Percentiles rank a stretch among this genome's conserved stretches.
These are phyloP conservation scores for Harringtonia lauricola DNA, from an alignment of 2,329 filamentous ascomycete species.

Conservation along the genomic window DNA sequence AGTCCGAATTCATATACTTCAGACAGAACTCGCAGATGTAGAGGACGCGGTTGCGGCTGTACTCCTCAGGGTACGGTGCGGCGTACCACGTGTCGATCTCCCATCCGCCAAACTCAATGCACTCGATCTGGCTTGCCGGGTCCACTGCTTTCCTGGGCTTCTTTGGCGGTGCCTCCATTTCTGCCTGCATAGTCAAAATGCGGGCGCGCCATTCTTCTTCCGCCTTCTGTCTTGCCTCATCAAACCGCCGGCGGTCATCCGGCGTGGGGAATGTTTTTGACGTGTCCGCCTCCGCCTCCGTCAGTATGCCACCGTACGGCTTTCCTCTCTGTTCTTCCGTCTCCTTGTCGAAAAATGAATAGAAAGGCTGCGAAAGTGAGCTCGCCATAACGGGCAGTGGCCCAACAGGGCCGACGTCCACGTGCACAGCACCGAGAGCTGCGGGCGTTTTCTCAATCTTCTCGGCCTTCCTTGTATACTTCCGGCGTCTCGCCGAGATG, in stretches of 20 bases:
- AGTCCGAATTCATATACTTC: slow-evolving; percentile 99
- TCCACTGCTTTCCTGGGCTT: slow-evolving; percentile 68
- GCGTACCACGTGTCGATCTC: slow-evolving; percentile 99
- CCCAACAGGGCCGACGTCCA: slow-evolving; percentile 10
- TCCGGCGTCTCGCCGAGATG: slow-evolving; percentile 48
- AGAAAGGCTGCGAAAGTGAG: slow-evolving; percentile 65
- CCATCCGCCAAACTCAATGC: slow-evolving; percentile 93
- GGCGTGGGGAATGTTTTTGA: slow-evolving; percentile 73
- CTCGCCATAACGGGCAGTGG: slow-evolving; percentile 3
- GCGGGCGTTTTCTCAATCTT: slow-evolving; percentile 19
- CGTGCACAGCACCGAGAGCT: slow-evolving; percentile 12
- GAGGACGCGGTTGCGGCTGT: slow-evolving; percentile 90
- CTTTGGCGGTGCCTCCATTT: slow-evolving; percentile 51
- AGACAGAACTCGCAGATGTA: slow-evolving; percentile 99
- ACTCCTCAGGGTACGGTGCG: slow-evolving; percentile 95
- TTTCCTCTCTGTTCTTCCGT: slow-evolving; percentile 83
- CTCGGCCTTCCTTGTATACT: slow-evolving; percentile 37
- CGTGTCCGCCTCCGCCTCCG: slow-evolving; percentile 82
- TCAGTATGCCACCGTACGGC: slow-evolving; percentile 89
- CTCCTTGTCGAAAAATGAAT: slow-evolving; percentile 82
- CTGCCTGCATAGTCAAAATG: slow-evolving; percentile 48
- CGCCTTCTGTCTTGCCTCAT: slow-evolving; percentile 78
- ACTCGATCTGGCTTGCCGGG: slow-evolving; percentile 92
- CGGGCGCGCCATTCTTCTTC: slow-evolving; percentile 82
- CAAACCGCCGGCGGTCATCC: slow-evolving; percentile 75